Conservation (phyloP, 805 yeast species). For the Priceomyces haplophilus region DNA sequence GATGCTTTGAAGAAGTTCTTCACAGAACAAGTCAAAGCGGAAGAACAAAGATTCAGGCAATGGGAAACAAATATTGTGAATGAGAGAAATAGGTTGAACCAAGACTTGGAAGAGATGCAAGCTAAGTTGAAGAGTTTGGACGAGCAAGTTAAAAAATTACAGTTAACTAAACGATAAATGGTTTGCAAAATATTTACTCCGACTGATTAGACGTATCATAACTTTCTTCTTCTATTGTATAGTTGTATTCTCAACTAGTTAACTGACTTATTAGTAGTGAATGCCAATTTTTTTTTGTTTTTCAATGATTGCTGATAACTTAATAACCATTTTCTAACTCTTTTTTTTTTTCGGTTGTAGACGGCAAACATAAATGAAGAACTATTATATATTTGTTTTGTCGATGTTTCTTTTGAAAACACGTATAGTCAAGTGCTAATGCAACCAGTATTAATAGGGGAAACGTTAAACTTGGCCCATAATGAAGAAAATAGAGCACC, state of each 20-base stretch:
- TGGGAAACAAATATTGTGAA: constrained; percentile 97
- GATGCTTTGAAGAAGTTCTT: constrained; percentile 89
- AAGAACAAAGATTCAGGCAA: constrained; percentile 95
- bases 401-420: too few relatives aligned
- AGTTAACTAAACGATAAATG: constrained; percentile 30
- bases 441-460: too few relatives aligned
- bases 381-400: too few relatives aligned
- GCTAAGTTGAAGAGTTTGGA: constrained; percentile 68
- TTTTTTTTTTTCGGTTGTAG: not conserved
- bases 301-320: not conserved
- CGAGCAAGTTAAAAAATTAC: constrained; percentile 66
- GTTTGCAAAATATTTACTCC: not conserved
- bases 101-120: constrained; percentile 89
- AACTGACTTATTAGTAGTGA: not conserved
- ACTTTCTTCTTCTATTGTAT: not conserved
- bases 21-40: constrained; percentile 93
- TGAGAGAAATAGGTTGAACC: constrained; percentile 90
- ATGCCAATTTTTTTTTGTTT: not conserved
- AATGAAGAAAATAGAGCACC: not conserved
- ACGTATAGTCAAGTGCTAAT: too few relatives aligned
- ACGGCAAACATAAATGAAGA: not conserved
- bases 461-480: too few relatives aligned
- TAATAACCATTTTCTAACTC: too few relatives aligned
- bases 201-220: not conserved
- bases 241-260: not conserved